Evolutionary conservation across 352 stramenopile genomes (phyloP), one percentile per base, ranked within the genome.

Genomic region (Phytophthora syringae): DNA sequence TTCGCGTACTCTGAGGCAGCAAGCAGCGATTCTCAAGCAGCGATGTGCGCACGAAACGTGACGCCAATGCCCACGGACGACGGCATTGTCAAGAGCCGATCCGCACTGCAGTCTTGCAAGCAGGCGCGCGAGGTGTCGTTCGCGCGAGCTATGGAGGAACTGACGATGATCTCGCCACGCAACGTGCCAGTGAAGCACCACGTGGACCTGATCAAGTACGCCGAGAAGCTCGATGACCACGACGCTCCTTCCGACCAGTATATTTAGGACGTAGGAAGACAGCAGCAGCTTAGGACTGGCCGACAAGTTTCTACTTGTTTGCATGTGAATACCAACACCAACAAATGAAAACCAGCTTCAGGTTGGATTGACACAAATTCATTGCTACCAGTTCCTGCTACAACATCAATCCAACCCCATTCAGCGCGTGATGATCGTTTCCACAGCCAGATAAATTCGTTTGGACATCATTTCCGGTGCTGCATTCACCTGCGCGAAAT

Each of bases 141-240:
- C 52, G 86, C 86, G 5, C 71, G 75, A 51, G 86, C 86, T 5
- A 94, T 94, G 86, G 82, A 82, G 36, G 79, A 82, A 22, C 65
- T 94, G 51, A 92, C 75, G 69, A 89, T 84, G 70, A 86, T 94
- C 43, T 92, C 86, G 52, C 86, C 84, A 32, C 83, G 86, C 56
- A 80, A 92, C 69, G 72, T 88, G 54, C 86, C 86, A 27, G 80
- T 94, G 64, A 88, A 89, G 70, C 81, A 90, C 59, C 80, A 82
- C 62, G 73, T 94, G 36, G 86, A 94, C 59, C 59, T 94, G 44
- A 94, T 94, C 77, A 90, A 94, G 80, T 92, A 92, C 62, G 86
- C 86, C 20, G 86, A 90, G 63, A 76, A 90, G 58, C 79, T 94
- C 7, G 84, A 93, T 55, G 77, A 92, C 66, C 65, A 85, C 56